Base-by-base conservation (phyloP, 2,329 filamentous ascomycete species). In the Phyllosticta ampelicida region DNA sequence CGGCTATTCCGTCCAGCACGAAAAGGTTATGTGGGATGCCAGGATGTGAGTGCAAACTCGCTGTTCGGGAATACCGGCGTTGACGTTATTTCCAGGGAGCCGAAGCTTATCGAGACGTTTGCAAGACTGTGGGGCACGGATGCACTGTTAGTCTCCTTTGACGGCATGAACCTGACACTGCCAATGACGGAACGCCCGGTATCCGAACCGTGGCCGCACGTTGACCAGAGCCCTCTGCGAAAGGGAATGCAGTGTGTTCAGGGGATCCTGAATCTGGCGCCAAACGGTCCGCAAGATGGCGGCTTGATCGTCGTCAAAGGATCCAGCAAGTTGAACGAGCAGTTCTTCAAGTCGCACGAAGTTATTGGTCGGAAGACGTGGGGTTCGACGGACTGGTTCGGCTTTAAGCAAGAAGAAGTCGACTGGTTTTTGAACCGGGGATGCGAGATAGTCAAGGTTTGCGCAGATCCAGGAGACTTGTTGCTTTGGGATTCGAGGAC, bases 401-500 rank as follows among this genome's bases (percentile, higher is more conserved):
- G 71, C 20, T 78, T 77, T 65, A 70, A 67, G 26, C 64, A 74
- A 9, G 68, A 75, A 26, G 73, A 77, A 54, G 64, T 76, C n/a
- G 65, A 71, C 44, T 77, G 74, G 74, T 76, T 76, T 54, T 60
- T 71, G 49, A 65, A 70, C 9, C 64, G 65, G 1, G 75, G 75
- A 0, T 74, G 70, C 61, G 68, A 71, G 58, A 57, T 71, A 6
- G 50, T 70, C 48, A 77, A 78, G 65, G 64, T 77, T 8, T 65
- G 68, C 53, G 65, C 70, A 19, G 75, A 73, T 16, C 71, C 73
- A 10, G 75, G 75, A 5, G 75, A 76, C 59, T 64, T 77, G 60
- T 68, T 77, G 5, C 65, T 77, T 6, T 76, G 75, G 76, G 76
- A 78, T 60, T 74, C 72, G 3, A 66, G 78, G 3, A 75, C 74